Conservation (phyloP, 169 alveolate genomes). For the Plasmodium vivax region DNA sequence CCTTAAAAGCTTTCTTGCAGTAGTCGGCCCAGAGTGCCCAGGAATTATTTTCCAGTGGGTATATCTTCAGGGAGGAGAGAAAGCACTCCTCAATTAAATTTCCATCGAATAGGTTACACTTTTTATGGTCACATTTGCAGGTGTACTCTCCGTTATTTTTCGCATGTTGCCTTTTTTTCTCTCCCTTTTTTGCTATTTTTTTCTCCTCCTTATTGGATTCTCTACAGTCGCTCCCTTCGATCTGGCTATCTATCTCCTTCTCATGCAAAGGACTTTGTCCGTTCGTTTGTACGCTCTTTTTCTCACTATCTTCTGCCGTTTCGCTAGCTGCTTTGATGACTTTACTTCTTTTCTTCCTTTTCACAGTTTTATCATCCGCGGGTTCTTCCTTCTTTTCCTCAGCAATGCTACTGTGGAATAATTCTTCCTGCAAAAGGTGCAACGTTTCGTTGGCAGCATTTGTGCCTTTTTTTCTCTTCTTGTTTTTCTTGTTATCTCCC, state of each 20-base stretch:
- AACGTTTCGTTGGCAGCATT: not conserved
- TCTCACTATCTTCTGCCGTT: constrained; percentile 1
- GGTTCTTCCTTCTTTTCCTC: constrained; percentile 4
- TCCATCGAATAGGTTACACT: constrained; percentile 10
- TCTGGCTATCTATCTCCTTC: not conserved
- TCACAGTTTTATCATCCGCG: not conserved
- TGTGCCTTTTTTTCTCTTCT: not conserved
- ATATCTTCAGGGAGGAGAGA: constrained; percentile 42
- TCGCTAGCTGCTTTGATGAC: not conserved
- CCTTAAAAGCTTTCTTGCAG: constrained; percentile 47
- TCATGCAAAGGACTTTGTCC: not conserved
- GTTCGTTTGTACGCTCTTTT: not conserved
- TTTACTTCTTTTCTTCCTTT: constrained; percentile 34
- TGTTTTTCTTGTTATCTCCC: not conserved
- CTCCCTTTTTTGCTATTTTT: constrained; percentile 12
- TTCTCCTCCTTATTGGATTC: constrained; percentile 11
- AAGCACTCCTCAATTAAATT: constrained; percentile 72
- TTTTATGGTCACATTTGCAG: constrained; percentile 32
- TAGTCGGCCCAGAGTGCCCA: constrained; percentile 67
- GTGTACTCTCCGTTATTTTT: not conserved
- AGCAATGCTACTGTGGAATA: not conserved
- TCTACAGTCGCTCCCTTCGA: not conserved
- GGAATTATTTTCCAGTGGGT: constrained; percentile 47
- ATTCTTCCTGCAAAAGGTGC: not conserved
- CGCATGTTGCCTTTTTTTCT: constrained; percentile 9